These are phyloP conservation scores for Nothophaeocryptopus gaeumannii DNA, from an alignment of 2,329 filamentous ascomycete genomes.

Conservation along the genomic window DNA sequence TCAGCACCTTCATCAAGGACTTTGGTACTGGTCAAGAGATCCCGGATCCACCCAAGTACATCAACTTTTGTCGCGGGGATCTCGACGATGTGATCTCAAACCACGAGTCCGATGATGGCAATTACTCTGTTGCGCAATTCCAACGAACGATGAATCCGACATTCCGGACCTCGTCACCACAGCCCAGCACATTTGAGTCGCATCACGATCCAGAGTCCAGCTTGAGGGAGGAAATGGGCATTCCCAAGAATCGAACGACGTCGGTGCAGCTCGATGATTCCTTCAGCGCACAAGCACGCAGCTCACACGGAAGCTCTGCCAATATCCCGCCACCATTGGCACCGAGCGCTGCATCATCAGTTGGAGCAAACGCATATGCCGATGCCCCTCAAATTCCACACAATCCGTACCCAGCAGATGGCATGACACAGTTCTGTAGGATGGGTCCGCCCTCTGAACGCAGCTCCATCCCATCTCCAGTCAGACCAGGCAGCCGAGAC, in stretches of 20 bases:
- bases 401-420: constrained; percentile 90
- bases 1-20: constrained; percentile 81
- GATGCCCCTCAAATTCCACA: constrained; percentile 72
- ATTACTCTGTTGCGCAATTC: constrained; percentile 93
- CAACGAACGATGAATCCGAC: constrained; percentile 92
- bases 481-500: constrained; percentile 77
- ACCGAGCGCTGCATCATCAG: constrained; percentile 25
- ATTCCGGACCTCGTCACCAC: constrained; percentile 92
- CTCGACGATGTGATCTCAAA: constrained; percentile 76
- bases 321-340: constrained; percentile 23
- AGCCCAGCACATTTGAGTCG: constrained; percentile 87
- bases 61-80: constrained; percentile 96
- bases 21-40: constrained; percentile 94
- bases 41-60: constrained; percentile 93
- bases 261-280: constrained; percentile 34
- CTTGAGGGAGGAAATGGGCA: constrained; percentile 67
- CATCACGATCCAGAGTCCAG: constrained; percentile 81
- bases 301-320: constrained; percentile 30
- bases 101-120: constrained; percentile 72
- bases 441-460: constrained; percentile 68
- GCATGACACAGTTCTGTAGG: constrained; percentile 96
- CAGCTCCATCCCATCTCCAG: constrained; percentile 65
- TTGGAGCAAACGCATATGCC: constrained; percentile 36
- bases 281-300: constrained; percentile 27
- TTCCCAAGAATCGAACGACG: constrained; percentile 37